Base-by-base conservation (phyloP, 2,329 filamentous ascomycete species). In the Monilinia vaccinii-corymbosi region DNA sequence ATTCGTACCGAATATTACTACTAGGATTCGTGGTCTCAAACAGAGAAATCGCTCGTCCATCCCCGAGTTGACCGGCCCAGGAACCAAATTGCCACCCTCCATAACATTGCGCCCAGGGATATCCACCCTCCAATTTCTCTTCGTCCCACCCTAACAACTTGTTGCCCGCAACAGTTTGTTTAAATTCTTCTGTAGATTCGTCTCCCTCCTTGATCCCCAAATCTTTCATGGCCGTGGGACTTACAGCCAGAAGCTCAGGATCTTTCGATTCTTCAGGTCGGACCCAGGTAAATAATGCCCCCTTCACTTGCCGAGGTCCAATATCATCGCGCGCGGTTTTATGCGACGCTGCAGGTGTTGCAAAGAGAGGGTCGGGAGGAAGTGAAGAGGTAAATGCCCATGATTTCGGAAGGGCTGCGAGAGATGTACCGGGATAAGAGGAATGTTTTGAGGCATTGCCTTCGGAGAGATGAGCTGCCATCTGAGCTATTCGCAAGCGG, bases 101-200 rank as follows among this genome's bases (percentile, higher is more conserved):
- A 73, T 99, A 99, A 76, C 94, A 97, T 75, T 99, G 94, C 36
- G 94, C 92, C 94, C 94, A 99, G 0, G 94, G 93, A 72, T 99
- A 99, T 47, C 94, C 85, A 23, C 88, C 87, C 61, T 84, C 76
- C 28, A 76, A 72, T 65, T 78, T 79, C 61, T 84, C 80, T 61
- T 87, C 82, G 64, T 91, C 82, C 83, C 88, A 89, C 53, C 91
- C 93, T 60, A 88, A 83, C 16, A 97, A 81, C 70, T 84, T 86
- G 71, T 94, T 96, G 3, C 94, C 94, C 0, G 89, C 84, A 8
- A 95, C 88, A 0, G 91, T 79, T 62, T 88, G 79, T 63, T 82
- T 81, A 72, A 97, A 97, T 13, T 89, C 86, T 0, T 88, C 80
- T 0, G 83, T 88, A 52, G 82, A 74, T 50, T 86, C 84, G 66